A percentile compares a stretch with the other conserved stretches of the same genome.
Evolutionary conservation across 2,329 filamentous ascomycete genomes (phyloP).

Genomic region (Atkinsonella texensis): DNA sequence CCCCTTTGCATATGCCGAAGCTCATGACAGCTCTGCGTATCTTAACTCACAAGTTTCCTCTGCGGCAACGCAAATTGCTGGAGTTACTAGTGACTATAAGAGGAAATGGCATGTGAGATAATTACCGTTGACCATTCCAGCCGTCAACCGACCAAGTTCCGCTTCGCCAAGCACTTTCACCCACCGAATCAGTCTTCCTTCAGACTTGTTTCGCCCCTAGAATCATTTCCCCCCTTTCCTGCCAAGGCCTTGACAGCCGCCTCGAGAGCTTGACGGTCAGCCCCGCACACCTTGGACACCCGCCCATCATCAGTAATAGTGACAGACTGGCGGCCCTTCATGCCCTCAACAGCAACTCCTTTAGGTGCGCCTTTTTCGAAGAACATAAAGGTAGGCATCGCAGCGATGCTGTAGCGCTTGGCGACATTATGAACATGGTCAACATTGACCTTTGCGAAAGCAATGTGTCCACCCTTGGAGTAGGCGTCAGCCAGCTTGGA

Average conservation of each 20-base stretch:
- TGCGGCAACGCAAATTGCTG: too few species aligned
- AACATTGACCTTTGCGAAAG: conserved; percentile 12
- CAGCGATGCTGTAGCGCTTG: conserved; percentile 64
- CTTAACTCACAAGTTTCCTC: too few species aligned
- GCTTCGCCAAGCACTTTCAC: neutral
- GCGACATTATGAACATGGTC: conserved; percentile 23
- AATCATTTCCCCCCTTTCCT: conserved; percentile 1
- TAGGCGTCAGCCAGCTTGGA: conserved; percentile 33
- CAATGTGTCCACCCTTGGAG: conserved; percentile 11
- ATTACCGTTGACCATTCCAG: neutral
- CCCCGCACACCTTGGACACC: conserved; percentile 19
- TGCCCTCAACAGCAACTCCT: conserved; percentile 19
- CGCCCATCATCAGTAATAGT: conserved; percentile 14
- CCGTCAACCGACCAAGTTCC: neutral
- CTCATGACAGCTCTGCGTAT: too few species aligned
- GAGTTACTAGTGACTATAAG: too few species aligned
- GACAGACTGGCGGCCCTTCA: conserved; percentile 12
- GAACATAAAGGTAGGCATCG: conserved; percentile 87
- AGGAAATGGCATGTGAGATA: too few species aligned
- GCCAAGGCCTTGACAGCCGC: conserved; percentile 16
- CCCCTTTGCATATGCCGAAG: too few species aligned
- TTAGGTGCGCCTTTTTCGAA: conserved; percentile 61
- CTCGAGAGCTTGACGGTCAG: conserved; percentile 16
- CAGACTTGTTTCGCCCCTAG: neutral
- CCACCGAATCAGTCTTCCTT: neutral